Evolutionary conservation across 2,329 filamentous ascomycete species (phyloP).

Genomic region (Verticillium zaregamsianum): DNA sequence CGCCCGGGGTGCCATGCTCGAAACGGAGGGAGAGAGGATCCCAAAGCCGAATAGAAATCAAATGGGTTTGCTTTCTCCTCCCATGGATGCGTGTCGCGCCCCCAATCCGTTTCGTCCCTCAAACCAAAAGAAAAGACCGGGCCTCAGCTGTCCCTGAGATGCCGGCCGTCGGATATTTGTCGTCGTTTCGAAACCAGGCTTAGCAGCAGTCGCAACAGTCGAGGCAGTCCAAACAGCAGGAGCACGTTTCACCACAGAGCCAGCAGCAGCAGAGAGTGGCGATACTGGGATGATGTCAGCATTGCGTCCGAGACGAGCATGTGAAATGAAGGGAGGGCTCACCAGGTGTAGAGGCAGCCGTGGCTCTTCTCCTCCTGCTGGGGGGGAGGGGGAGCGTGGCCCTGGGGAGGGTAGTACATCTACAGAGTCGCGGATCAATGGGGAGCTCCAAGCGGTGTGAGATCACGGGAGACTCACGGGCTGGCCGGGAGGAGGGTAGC

Average conservation of each 20-base stretch:
- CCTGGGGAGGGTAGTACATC: conserved; percentile 23
- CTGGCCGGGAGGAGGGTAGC: conserved; percentile 13
- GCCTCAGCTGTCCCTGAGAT: background rate
- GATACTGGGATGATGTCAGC: conserved; percentile 20
- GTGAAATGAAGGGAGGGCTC: conserved; percentile 2
- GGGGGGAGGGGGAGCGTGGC: conserved; percentile 19
- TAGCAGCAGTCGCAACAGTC: conserved; percentile 36
- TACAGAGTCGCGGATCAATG: background rate
- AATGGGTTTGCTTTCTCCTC: background rate
- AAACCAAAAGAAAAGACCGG: background rate
- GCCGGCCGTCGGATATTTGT: background rate
- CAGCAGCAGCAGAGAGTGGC: conserved; percentile 40
- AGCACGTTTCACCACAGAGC: conserved; percentile 38
- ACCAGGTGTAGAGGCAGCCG: conserved; percentile 36
- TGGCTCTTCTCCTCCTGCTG: conserved; percentile 33
- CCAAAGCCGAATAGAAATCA: background rate
- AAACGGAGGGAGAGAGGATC: background rate
- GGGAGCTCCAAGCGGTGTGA: background rate
- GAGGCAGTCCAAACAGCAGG: conserved; percentile 37
- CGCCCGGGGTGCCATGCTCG: background rate
- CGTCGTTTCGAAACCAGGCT: conserved; percentile 3
- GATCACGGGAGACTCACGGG: conserved; percentile 7
- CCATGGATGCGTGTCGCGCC: background rate
- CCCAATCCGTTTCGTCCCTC: background rate
- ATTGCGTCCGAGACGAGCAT: background rate